Evolutionary conservation across 345 rosid genomes (phyloP), one percentile per base, ranked within the genome.

Genomic region (Mercurialis annua): DNA sequence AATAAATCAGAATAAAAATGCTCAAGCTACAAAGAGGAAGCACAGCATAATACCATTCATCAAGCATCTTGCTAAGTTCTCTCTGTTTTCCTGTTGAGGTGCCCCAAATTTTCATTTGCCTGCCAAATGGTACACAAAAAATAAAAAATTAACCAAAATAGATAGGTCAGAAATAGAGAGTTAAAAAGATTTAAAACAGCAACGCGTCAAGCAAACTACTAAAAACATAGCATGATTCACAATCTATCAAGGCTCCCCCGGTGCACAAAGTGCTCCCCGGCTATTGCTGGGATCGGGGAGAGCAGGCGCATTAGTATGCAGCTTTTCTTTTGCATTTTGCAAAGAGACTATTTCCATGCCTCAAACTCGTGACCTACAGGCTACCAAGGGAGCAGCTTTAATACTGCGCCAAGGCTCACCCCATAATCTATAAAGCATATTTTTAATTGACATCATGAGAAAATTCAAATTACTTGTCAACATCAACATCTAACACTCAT

Each of bases 71-170:
- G 87, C 89, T 72, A 53, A 94, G 90, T 79, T 84, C 87, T 72
- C 64, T 81, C 84, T 86, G 92, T 83, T 91, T 94, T 81, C 77
- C 99, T 23, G 81, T 65, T 65, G 95, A 91, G 50, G 89, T 89
- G 55, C 90, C 87, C 97, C 97, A 94, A 56, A 47, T 89, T 61
- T 85, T 84, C 93, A 94, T 91, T 78, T 89, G 97, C 85, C 99
- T 94, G 78, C 11, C 11, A 69, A 42, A 3, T 30, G 40, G 58
- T 21, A 56, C n/a, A n/a, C n/a, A n/a, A n/a, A n/a, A n/a, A n/a
- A n/a, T n/a, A n/a, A n/a, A n/a, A n/a, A n/a, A n/a, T n/a, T n/a
- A n/a, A n/a, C n/a, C n/a, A n/a, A n/a, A n/a, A n/a, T n/a, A n/a
- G n/a, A n/a, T n/a, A n/a, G n/a, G n/a, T n/a, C n/a, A 50, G 54